Conservation (phyloP, 2,329 filamentous ascomycete species). For the Plenodomus tracheiphilus region DNA sequence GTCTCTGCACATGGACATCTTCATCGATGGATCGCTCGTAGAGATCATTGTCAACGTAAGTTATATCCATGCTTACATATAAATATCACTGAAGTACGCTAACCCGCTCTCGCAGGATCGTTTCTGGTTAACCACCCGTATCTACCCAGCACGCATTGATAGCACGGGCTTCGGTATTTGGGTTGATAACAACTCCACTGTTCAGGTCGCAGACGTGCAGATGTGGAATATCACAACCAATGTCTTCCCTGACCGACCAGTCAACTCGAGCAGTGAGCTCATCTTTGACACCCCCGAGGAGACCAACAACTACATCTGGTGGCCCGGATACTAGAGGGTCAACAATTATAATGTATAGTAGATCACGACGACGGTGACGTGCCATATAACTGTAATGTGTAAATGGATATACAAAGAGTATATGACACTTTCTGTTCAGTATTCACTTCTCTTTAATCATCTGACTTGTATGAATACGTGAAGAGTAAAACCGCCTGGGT, state of each 20-base stretch:
- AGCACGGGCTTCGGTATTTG: conserved; percentile 51
- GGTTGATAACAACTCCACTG: conserved; percentile 42
- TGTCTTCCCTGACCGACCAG: conserved; percentile 48
- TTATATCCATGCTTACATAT: background rate
- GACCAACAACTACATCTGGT: conserved; percentile 53
- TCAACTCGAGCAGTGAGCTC: conserved; percentile 46
- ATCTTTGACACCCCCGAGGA: conserved; percentile 49
- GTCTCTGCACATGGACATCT: conserved; percentile 49
- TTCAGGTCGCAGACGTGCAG: conserved; percentile 40
- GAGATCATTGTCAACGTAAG: conserved; percentile 52
- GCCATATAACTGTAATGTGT: too few relatives aligned
- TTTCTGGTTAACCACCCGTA: conserved; percentile 47
- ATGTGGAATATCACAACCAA: conserved; percentile 47
- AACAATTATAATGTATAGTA: background rate
- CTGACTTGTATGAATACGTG: too few relatives aligned
- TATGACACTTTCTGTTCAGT: too few relatives aligned
- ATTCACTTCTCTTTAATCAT: too few relatives aligned
- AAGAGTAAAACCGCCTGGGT: too few relatives aligned
- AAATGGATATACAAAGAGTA: too few relatives aligned
- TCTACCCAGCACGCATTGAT: conserved; percentile 51
- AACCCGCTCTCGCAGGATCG: conserved; percentile 34
- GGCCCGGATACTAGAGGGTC: conserved; percentile 44
- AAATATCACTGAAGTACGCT: background rate
- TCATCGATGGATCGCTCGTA: conserved; percentile 52
- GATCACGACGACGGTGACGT: background rate